A percentile compares a stretch with the other conserved stretches of the same genome.
Conservation (phyloP, 345 rosid genomes). For the Corymbia maculata region DNA sequence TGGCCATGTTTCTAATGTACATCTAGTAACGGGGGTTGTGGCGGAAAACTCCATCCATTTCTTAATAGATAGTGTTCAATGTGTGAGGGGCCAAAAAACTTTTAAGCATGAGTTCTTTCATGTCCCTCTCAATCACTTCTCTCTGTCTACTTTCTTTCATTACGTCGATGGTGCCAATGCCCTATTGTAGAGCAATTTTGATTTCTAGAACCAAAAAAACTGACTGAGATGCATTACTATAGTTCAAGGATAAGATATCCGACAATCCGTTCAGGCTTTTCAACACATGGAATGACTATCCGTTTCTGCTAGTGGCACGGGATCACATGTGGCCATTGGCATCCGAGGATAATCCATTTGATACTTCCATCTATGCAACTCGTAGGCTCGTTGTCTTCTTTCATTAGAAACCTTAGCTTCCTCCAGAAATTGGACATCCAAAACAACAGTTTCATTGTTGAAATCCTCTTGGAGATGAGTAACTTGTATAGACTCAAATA, state of each 20-base stretch:
- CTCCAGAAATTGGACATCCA: neutral
- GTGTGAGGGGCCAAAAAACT: too few species aligned
- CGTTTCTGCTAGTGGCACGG: neutral
- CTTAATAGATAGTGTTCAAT: rapidly evolving
- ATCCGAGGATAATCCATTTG: neutral
- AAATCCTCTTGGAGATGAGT: neutral
- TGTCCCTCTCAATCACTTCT: too few species aligned
- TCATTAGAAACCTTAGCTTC: neutral
- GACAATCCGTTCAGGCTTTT: neutral
- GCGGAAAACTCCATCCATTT: too few species aligned
- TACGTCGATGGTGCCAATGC: too few species aligned
- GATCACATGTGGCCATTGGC: neutral
- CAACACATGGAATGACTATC: neutral
- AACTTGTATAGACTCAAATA: neutral
- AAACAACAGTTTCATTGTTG: neutral
- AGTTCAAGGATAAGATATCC: neutral
- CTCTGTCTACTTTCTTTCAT: rapidly evolving
- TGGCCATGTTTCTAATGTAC: too few species aligned
- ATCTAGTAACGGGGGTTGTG: neutral
- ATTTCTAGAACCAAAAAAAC: neutral
- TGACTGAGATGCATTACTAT: neutral
- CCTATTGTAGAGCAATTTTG: rapidly evolving
- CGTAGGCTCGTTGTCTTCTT: neutral
- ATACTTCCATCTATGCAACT: neutral
- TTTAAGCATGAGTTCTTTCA: too few species aligned